Evolutionary conservation across 345 rosid genomes (phyloP), one percentile per base, ranked within the genome.

Genomic region (Excoecaria cochinchinensis): DNA sequence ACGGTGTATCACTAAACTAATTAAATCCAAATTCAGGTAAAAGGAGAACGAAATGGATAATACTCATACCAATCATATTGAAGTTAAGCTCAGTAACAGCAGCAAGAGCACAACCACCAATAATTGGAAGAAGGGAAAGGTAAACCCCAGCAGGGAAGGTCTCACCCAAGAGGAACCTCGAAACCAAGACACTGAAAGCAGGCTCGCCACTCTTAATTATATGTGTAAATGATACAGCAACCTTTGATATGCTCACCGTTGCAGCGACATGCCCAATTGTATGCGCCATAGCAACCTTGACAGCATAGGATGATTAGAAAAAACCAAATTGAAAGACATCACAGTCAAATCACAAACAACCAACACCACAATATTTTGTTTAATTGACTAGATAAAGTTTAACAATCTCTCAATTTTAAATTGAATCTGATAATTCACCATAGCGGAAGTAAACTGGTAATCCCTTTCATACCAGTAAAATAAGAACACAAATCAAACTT

Each of bases 241-340:
- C 99, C 85, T 96, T 96, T 0, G 99, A 96, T 97, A 93, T 93
- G 77, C 99, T 95, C 75, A 93, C 95, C 0, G 98, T 93, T 38
- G 99, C 99, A n/a, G 98, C 99, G 21, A 96, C 98, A 87, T 96
- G 99, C 67, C 99, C 98, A 16, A 93, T 89, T 51, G 98, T 96
- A 82, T 93, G 98, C 12, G 97, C 99, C 78, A 96, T 91, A 1
- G 97, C 99, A 79, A 95, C 99, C 99, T 93, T 67, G 70, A 64
- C 78, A 42, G 31, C 31, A 31, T 31, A 73, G 55, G 53, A 47
- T 58, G 12, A 58, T 64, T 38, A 72, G 52, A 15, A 67, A 76
- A 44, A 59, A n/a, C 8, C 13, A 50, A 46, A 47, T 48, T 7
- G 14, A 38, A 36, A 19, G 52, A 69, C 25, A 47, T 36, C 48